Evolutionary conservation across 495 filamentous ascomycete species (phyloP), one percentile per base, ranked within the genome.

Genomic region (Polyplosphaeria fusca): DNA sequence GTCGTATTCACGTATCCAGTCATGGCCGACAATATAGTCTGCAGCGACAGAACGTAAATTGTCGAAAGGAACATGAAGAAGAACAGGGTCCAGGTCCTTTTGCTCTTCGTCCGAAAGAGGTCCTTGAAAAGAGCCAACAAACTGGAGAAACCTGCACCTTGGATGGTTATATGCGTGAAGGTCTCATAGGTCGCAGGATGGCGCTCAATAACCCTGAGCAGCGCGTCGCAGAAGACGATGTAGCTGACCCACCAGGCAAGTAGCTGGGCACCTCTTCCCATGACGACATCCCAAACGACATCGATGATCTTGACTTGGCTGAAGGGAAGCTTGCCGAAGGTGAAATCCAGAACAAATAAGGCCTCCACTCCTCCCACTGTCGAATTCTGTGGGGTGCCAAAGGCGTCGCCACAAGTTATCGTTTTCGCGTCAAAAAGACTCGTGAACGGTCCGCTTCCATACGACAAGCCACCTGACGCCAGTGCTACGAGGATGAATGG

Each of bases 181-280:
- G 50, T 55, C 26, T 53, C 25, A 26, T 27, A 61, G 4, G 42
- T 32, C n/a, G 50, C 50, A 16, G 50, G 50, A 61, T 61, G 58
- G 13, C 51, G 28, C 23, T 61, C 58, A 11, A 61, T 49, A 14
- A 53, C 27, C 22, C 58, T 27, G 11, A 61, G 32, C 13, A 61
- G 25, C 1, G 51, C 51, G 37, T 50, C 19, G 2, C 44, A 43
- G 37, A 55, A 61, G 43, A 61, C 58, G 13, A 23, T 7, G 42
- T 60, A 60, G 24, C 47, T 42, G 5, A 47, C 13, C 9, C 7
- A 48, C 49, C 48, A 59, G 12, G 39, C 47, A n/a, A 44, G 22
- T 3, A 52, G 11, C 25, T 59, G 55, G 35, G 25, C 55, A 11
- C 55, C 55, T 19, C 47, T 27, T 4, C 55, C 55, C 12, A 59